Evolutionary conservation across 768 basidiomycete species (phyloP), one percentile per base, ranked within the genome.

Genomic region (Gloeopeniophorella convolvens): DNA sequence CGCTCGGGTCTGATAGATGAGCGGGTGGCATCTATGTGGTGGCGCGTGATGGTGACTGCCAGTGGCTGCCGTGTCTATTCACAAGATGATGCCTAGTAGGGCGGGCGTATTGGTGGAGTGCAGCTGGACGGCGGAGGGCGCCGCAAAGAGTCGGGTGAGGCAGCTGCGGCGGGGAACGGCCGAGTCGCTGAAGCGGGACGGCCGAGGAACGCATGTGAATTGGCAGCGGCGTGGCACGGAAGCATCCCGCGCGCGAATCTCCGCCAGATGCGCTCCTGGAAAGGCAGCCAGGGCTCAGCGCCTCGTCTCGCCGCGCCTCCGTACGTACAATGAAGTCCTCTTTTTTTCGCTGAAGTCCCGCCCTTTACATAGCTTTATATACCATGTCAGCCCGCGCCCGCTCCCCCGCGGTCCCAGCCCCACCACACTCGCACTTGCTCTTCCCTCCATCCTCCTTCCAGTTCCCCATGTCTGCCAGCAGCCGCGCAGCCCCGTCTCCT

Each of bases 271-370:
- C 39, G 21, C 26, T 40, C 51, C 45, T 26, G 48, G 3, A 47
- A 42, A 20, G 45, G 51, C 15, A 42, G 42, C 15, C 13, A 41
- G 21, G 12, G 45, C n/a, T 40, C 45, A 21, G 32, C 6, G 30
- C 43, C 36, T 42, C 45, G 39, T 24, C 42, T 5, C 5, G 18
- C 27, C 40, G 26, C 26, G 5, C 23, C 23, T 12, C 42, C 40
- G 27, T 21, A 33, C 11, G 42, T 48, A 41, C 48, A 52, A 45
- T 47, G 46, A 51, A 51, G 40, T 32, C 32, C 13, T 16, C 32
- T 23, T 15, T n/a, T 42, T 48, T n/a, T n/a, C n/a, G n/a, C n/a
- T n/a, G n/a, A n/a, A n/a, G n/a, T n/a, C n/a, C n/a, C n/a, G n/a
- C n/a, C n/a, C 21, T 42, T 21, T 18, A 27, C 20, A 30, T 34